Percentiles rank a stretch among this genome's conserved stretches.
Conservation (phyloP, 495 filamentous ascomycete genomes). For the Amphirosellinia nigrospora region DNA sequence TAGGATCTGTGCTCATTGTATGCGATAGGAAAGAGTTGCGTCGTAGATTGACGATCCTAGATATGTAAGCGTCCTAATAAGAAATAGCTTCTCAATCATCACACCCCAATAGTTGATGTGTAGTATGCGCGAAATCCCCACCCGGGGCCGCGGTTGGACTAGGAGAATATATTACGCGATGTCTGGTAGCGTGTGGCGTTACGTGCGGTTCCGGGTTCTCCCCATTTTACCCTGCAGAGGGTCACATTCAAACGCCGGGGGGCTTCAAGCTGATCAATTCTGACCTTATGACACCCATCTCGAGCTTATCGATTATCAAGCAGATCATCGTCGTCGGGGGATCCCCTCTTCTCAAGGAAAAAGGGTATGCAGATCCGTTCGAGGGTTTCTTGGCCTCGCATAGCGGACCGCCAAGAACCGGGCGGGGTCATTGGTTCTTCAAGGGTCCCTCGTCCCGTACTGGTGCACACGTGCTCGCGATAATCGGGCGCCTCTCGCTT, state of each 20-base stretch:
- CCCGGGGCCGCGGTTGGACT: not conserved
- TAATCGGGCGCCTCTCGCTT: not conserved
- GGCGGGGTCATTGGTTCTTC: not conserved
- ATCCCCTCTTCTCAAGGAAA: not conserved
- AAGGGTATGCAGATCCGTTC: slow-evolving; percentile 9
- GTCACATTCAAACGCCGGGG: not conserved
- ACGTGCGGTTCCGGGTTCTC: not conserved
- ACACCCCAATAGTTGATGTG: not conserved
- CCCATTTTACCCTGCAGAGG: slow-evolving; percentile 4
- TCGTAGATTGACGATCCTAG: not conserved
- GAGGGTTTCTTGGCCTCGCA: slow-evolving; percentile 10
- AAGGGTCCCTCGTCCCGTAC: not conserved
- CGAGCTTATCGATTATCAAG: slow-evolving; percentile 13
- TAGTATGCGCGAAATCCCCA: not conserved
- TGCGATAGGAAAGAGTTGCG: not conserved
- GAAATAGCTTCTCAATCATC: not conserved
- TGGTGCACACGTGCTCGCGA: slow-evolving; percentile 10
- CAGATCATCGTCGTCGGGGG: not conserved
- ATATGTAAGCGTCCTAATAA: not conserved
- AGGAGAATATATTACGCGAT: slow-evolving; percentile 4
- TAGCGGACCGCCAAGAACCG: not conserved
- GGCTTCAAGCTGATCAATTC: slow-evolving; percentile 12
- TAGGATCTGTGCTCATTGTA: not conserved
- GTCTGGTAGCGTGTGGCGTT: slow-evolving; percentile 4
- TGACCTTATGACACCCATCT: slow-evolving; percentile 19